phyloP scores from a whole-genome alignment of 2,329 filamentous ascomycete genomes.

The Cladosporium sp. region DNA sequence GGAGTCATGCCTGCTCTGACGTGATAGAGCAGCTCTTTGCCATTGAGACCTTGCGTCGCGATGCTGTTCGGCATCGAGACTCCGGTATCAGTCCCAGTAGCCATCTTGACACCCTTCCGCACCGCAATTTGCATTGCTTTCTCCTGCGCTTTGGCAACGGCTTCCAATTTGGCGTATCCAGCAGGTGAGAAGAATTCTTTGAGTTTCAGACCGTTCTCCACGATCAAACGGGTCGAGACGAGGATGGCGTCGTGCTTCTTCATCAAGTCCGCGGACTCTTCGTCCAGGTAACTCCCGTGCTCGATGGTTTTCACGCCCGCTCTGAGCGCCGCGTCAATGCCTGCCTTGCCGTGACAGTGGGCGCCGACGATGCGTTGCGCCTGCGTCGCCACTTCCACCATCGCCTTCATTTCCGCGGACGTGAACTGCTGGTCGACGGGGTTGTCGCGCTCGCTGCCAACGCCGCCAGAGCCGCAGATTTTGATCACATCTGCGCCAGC shows the following conservation, averaged over 20 bases:
- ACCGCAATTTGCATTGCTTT: conserved; percentile 42
- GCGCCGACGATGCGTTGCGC: conserved; percentile 29
- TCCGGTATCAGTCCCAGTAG: conserved; percentile 46
- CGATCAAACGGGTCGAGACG: conserved; percentile 43
- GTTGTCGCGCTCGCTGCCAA: conserved; percentile 21
- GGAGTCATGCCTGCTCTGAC: conserved; percentile 48
- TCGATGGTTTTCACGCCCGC: conserved; percentile 47
- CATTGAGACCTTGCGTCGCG: conserved; percentile 33
- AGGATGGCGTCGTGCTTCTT: conserved; percentile 43
- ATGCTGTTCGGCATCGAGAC: conserved; percentile 15
- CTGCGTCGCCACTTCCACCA: conserved; percentile 24
- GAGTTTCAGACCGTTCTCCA: conserved; percentile 35
- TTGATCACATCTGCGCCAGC: conserved; percentile 49
- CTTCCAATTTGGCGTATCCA: conserved; percentile 37
- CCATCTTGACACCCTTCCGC: conserved; percentile 42
- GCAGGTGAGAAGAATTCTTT: conserved; percentile 18
- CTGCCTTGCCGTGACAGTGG: conserved; percentile 43
- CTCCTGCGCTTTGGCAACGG: conserved; percentile 34
- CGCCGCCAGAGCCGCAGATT: conserved; percentile 33
- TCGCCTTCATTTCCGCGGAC: conserved; percentile 23
- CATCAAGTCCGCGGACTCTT: conserved; percentile 43
- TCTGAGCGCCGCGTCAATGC: conserved; percentile 43
- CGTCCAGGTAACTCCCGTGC: conserved; percentile 46
- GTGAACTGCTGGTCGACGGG: conserved; percentile 23
- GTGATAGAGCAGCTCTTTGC: conserved; percentile 45